phyloP scores from a whole-genome alignment of 1,284 basidiomycete species.

The Ustilago cynodontis region DNA sequence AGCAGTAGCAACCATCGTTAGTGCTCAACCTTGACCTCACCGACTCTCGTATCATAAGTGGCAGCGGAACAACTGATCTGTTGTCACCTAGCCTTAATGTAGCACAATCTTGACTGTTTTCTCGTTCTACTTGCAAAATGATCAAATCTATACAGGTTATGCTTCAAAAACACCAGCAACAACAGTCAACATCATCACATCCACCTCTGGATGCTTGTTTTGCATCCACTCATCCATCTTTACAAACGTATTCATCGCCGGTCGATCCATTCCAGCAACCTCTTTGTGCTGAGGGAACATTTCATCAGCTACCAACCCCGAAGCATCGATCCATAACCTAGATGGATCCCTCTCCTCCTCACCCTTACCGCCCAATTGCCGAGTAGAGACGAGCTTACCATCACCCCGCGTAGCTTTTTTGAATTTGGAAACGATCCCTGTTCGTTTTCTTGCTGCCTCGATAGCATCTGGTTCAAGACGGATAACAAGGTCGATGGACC shows the following conservation, averaged over 20 bases:
- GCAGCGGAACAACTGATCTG: too few species aligned
- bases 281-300: constrained; percentile 63
- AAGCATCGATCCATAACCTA: constrained; percentile 57
- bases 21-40: not conserved
- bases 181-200: constrained; percentile 66
- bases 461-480: constrained; percentile 71
- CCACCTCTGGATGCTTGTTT: constrained; percentile 62
- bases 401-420: constrained; percentile 4
- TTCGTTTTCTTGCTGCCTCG: constrained; percentile 19
- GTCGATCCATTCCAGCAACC: constrained; percentile 18
- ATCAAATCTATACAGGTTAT: constrained; percentile 9
- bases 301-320: constrained; percentile 52
- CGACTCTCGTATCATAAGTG: too few species aligned
- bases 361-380: not conserved
- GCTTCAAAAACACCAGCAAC: constrained; percentile 61
- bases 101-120: too few species aligned
- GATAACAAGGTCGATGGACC: constrained; percentile 80
- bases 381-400: constrained; percentile 31
- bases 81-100: too few species aligned
- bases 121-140: not conserved
- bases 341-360: constrained; percentile 35
- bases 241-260: constrained; percentile 53
- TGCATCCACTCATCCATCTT: constrained; percentile 59
- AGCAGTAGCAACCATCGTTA: not conserved
- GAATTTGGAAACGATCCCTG: constrained; percentile 13